Base-by-base conservation (phyloP, 352 stramenopile genomes). In the Peronosclerospora sorghi region DNA sequence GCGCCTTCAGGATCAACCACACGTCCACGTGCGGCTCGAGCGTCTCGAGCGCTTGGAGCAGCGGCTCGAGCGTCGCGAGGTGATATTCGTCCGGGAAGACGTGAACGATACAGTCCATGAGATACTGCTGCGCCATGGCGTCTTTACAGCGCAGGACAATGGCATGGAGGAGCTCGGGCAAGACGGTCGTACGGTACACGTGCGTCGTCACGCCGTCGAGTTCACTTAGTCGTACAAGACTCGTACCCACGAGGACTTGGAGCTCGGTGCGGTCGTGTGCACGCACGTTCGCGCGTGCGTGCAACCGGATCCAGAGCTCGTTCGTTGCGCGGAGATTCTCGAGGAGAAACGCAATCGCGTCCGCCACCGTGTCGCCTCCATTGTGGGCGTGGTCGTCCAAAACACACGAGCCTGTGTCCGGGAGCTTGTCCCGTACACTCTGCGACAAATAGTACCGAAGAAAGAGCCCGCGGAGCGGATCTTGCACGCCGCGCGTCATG, bases 231-330 rank as follows among this genome's bases (percentile, higher is more conserved):
- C 94, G 85, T 40, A 98, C 94, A 21, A 99, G 73, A 65, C 98
- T 99, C 41, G 87, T 97, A 27, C 95, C 96, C 4, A 99, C 95
- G 1, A 99, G 65, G 21, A 98, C 71, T n/a, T 90, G 68, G 21
- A 99, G 74, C 45, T 99, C 95, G 56, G 97, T 91, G 0, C 78
- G 70, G 54, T 91, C 78, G 26, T 86, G 86, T 43, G 89, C 75
- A 14, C 77, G 65, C 35, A 72, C 41, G 38, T n/a, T n/a, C n/a
- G n/a, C n/a, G n/a, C n/a, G n/a, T n/a, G n/a, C n/a, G n/a, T 98
- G 95, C 76, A 99, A 97, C 44, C 96, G 91, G n/a, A 99, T 97
- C 96, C 96, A 99, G 10, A 99, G 74, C 12, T 94, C 87, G 59
- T 98, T 99, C 48, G 95, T 98, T 71, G 98, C 95, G 17, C 86